Evolutionary conservation across 1,139 yeast species (phyloP).

Genomic region (Candida sp.): DNA sequence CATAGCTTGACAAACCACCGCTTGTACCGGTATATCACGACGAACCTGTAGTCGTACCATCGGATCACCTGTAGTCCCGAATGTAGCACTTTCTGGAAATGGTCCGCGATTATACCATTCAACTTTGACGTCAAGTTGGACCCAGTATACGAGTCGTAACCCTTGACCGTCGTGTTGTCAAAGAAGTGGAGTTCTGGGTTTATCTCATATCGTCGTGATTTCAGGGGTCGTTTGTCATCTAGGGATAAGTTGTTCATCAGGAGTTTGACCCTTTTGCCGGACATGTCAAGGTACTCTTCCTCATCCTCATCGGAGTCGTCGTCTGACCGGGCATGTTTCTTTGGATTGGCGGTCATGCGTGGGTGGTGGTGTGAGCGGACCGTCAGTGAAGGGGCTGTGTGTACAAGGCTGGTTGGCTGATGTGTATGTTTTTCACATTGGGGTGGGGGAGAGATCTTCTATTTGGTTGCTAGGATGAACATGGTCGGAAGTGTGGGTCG

Average conservation of each 20-base stretch:
- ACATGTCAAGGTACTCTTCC: constrained; percentile 10
- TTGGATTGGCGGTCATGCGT: not conserved
- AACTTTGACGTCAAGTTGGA: constrained; percentile 12
- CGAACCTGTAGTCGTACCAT: constrained; percentile 28
- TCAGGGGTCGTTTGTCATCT: constrained; percentile 2
- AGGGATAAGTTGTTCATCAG: constrained; percentile 15
- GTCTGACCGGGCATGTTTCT: constrained; percentile 11
- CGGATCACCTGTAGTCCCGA: constrained; percentile 15
- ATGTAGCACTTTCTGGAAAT: constrained; percentile 7
- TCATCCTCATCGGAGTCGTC: constrained; percentile 12
- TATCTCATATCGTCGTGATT: constrained; percentile 3
- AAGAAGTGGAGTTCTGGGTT: constrained; percentile 10
- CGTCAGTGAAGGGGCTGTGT: not conserved
- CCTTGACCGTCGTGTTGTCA: not conserved
- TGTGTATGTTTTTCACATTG: too few relatives aligned
- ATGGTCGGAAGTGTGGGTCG: too few relatives aligned
- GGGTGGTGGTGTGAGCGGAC: too few relatives aligned
- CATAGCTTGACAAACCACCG: constrained; percentile 43
- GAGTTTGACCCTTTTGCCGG: constrained; percentile 17
- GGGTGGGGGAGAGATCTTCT: too few relatives aligned
- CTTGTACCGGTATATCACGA: constrained; percentile 35
- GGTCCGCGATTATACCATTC: constrained; percentile 12
- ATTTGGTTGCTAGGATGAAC: too few relatives aligned
- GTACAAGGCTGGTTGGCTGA: not conserved
- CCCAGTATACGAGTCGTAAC: constrained; percentile 6